phyloP scores from a whole-genome alignment of 75 land plant species.

The Cupressus sempervirens region DNA sequence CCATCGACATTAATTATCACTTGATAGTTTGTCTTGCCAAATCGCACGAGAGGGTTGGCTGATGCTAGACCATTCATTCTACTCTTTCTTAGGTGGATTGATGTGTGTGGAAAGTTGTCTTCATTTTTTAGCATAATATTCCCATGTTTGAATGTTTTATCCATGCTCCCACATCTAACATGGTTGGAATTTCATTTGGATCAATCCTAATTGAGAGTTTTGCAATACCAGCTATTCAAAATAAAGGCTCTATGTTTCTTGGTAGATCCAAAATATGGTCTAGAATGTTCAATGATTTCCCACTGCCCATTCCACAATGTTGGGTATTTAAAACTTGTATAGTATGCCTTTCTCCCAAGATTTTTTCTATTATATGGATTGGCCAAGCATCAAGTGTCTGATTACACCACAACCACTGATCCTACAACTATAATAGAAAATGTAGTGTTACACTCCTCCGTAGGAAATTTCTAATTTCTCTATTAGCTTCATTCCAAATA shows the following conservation, averaged over 20 bases:
- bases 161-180: slow-evolving; percentile 39
- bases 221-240: slow-evolving; percentile 50
- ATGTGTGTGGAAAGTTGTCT: too few species aligned
- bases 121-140: too few species aligned
- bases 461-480: too few species aligned
- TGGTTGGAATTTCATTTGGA: slow-evolving; percentile 43
- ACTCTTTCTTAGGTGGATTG: too few species aligned
- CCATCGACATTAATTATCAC: slow-evolving; percentile 88
- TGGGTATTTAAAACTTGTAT: slow-evolving; percentile 43
- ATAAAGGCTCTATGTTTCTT: slow-evolving; percentile 51
- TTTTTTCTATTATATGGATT: too few species aligned
- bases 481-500: too few species aligned
- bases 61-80: not conserved
- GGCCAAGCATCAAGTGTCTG: too few species aligned
- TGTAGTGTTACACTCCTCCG: too few species aligned
- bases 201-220: slow-evolving; percentile 32
- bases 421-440: too few species aligned
- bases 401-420: too few species aligned
- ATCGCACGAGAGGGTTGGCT: not conserved
- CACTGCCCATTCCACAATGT: slow-evolving; percentile 73
- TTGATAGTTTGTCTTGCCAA: slow-evolving; percentile 5
- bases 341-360: slow-evolving; percentile 66
- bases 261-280: slow-evolving; percentile 42
- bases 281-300: slow-evolving; percentile 40
- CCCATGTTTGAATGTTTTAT: too few species aligned